These are phyloP conservation scores for Kregervanrija delftensis DNA, from an alignment of 805 yeast species.

Conservation along the genomic window DNA sequence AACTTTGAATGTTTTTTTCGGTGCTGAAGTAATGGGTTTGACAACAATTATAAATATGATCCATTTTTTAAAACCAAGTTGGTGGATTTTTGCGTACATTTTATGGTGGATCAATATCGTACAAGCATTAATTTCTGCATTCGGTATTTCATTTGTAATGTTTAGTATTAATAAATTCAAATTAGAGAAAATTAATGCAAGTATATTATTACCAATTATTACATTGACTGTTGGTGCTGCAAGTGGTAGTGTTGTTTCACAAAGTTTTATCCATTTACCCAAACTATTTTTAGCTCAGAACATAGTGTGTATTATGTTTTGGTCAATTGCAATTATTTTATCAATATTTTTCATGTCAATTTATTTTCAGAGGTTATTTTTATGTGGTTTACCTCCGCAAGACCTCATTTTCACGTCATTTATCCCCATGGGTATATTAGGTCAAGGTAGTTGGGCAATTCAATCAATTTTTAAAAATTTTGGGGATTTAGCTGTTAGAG, in stretches of 20 bases:
- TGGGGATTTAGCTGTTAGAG: slow-evolving; percentile 4
- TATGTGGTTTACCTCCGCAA: slow-evolving; percentile 54
- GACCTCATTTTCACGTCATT: slow-evolving; percentile 53
- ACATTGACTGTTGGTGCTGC: slow-evolving; percentile 72
- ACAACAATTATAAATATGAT: slow-evolving; percentile 58
- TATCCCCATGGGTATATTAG: slow-evolving; percentile 76
- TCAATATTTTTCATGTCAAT: slow-evolving; percentile 40
- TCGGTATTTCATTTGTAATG: slow-evolving; percentile 52
- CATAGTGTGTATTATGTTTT: slow-evolving; percentile 48
- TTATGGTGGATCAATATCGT: slow-evolving; percentile 70
- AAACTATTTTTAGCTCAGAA: slow-evolving; percentile 44
- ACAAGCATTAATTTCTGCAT: slow-evolving; percentile 50
- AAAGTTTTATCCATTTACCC: slow-evolving; percentile 23
- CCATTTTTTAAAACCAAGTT: slow-evolving; percentile 30
- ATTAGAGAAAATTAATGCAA: slow-evolving; percentile 42
- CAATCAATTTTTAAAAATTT: slow-evolving; percentile 24
- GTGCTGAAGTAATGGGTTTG: slow-evolving; percentile 77
- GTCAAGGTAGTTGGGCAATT: slow-evolving; percentile 76
- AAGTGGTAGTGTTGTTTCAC: slow-evolving; percentile 52
- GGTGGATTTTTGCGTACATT: slow-evolving; percentile 47
- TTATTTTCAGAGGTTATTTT: slow-evolving; percentile 52
- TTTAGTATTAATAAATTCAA: slow-evolving; percentile 26
- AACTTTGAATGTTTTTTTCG: slow-evolving; percentile 53
- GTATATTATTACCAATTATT: slow-evolving; percentile 68
- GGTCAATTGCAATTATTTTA: slow-evolving; percentile 55